A percentile compares a stretch with the other conserved stretches of the same genome.
Conservation (phyloP, 2,329 filamentous ascomycete species). For the Zymoseptoria brevis region DNA sequence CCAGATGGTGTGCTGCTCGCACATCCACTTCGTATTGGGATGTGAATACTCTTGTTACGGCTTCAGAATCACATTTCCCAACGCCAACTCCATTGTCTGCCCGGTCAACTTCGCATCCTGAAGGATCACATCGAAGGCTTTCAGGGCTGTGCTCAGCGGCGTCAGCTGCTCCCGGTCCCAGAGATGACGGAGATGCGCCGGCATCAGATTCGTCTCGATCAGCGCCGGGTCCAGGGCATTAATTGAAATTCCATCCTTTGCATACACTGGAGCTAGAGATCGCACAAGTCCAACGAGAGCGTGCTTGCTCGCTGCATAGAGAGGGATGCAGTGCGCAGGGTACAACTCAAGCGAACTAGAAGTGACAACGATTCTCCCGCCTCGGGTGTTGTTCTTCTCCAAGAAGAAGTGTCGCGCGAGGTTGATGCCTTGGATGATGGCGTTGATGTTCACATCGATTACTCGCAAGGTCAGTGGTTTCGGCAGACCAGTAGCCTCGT, state of each 20-base stretch:
- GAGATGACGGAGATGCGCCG: constrained; percentile 18
- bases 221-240: constrained; percentile 32
- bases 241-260: constrained; percentile 29
- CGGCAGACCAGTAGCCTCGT: constrained; percentile 17
- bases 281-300: constrained; percentile 28
- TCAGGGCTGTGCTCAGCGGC: constrained; percentile 29
- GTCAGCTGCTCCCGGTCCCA: constrained; percentile 31
- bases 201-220: constrained; percentile 30
- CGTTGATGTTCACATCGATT: constrained; percentile 36
- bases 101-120: constrained; percentile 29
- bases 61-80: constrained; percentile 36
- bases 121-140: constrained; percentile 30
- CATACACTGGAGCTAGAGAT: constrained; percentile 22
- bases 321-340: constrained; percentile 12
- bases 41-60: constrained; percentile 33
- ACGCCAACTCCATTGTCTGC: constrained; percentile 34
- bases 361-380: constrained; percentile 36
- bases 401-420: constrained; percentile 37
- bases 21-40: constrained; percentile 35
- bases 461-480: constrained; percentile 33
- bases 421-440: constrained; percentile 36
- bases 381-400: constrained; percentile 28
- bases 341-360: constrained; percentile 15
- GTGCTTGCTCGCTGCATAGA: constrained; percentile 20
- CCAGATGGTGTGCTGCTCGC: constrained; percentile 29